Base-by-base conservation (phyloP, 371 early-diverging fungal genomes). In the Sanchytrium tribonematis region DNA sequence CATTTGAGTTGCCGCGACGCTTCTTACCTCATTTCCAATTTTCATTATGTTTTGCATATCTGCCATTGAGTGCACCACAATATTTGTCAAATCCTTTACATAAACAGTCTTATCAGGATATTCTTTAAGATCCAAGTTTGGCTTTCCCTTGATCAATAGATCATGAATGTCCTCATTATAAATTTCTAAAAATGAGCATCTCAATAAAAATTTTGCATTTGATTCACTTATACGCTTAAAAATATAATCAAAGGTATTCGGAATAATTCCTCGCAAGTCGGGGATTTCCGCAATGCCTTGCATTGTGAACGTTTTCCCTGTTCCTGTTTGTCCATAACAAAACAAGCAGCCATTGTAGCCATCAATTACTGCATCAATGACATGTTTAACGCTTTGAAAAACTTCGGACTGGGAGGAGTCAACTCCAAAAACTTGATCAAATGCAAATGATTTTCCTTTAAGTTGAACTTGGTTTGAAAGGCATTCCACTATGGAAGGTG, bases 161-260 rank as follows among this genome's bases (percentile, higher is more conserved):
- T 98, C 98, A 30, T 85, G 83, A 68, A 98, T 80, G 48, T 96
- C 91, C 75, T 99, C 98, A 74, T 98, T 98, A 80, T 98, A 99
- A 29, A 99, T 83, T 77, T 99, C 99, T 31, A 96, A 79, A 78
- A 86, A 94, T n/a, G 90, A 90, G 29, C 89, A 86, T 75, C 87
- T 88, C 71, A 95, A 92, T 28, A 89, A 89, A 76, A 91, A 91
- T 75, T 91, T 90, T 72, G 91, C 83, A 31, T 89, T 91, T 17
- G 92, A 86, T 30, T 84, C 86, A 75, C 83, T 78, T 1, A 82
- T 81, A 70, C 85, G 84, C 17, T 83, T 79, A 75, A 94, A 96
- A 66, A 98, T 77, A 30, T 85, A 79, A 69, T 87, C 76, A 69
- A 96, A 81, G 0, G 88, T 82, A 70, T 89, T 85, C 0, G 93